Evolutionary conservation across 768 basidiomycete species (phyloP).

Genomic region (Naganishia vishniacii): DNA sequence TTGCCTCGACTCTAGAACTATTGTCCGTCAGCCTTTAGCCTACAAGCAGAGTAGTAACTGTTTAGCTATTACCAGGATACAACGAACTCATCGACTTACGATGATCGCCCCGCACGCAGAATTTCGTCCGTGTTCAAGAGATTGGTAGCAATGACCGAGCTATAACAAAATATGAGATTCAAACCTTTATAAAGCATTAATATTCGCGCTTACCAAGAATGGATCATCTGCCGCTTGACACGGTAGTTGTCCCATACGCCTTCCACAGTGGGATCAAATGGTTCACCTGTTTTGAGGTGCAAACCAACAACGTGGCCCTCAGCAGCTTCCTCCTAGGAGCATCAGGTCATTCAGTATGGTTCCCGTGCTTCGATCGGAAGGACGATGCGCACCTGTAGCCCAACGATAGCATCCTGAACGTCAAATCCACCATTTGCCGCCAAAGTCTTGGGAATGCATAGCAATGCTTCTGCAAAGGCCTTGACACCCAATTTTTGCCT

Average conservation of each 20-base stretch:
- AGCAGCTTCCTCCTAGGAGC: conserved; percentile 67
- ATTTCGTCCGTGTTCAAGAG: conserved; percentile 94
- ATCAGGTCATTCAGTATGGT: no score
- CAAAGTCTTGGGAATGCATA: conserved; percentile 93
- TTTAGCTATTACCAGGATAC: neutral
- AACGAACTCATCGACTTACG: conserved; percentile 25
- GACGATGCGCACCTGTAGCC: conserved; percentile 61
- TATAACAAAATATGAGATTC: conserved; percentile 19
- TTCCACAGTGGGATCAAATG: conserved; percentile 89
- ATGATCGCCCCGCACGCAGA: conserved; percentile 52
- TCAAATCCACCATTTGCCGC: conserved; percentile 95
- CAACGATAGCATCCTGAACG: conserved; percentile 89
- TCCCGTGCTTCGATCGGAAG: no score
- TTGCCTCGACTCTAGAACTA: neutral
- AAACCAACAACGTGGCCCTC: conserved; percentile 90
- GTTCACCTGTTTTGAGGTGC: conserved; percentile 87
- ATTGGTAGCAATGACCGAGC: conserved; percentile 75
- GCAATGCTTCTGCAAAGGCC: conserved; percentile 88
- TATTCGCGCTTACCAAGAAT: conserved; percentile 70
- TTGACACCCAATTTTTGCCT: conserved; percentile 94
- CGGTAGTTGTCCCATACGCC: conserved; percentile 99
- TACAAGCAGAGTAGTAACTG: neutral
- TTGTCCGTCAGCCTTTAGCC: conserved; percentile 12
- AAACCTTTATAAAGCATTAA: neutral
- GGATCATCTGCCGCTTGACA: conserved; percentile 97